Evolutionary conservation across 192 early-diverging fungal genomes (phyloP).

Genomic region (Backusella australiensis): DNA sequence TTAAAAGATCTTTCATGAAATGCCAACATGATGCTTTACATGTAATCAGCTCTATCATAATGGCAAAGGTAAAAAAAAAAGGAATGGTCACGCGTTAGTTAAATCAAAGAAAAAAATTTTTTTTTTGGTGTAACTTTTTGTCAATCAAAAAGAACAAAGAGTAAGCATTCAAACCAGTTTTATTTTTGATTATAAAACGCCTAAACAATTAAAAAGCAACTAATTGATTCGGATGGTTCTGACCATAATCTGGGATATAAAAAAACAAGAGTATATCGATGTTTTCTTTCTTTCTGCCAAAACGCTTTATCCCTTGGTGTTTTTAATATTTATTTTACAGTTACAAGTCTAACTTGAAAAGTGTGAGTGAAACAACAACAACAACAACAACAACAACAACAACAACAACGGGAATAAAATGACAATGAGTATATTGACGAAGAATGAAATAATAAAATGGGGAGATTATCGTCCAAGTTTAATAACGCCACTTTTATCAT

Average conservation of each 20-base stretch:
- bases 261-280: no score
- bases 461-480: not conserved
- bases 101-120: not conserved
- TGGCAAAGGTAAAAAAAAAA: not conserved
- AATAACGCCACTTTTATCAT: not conserved
- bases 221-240: not conserved
- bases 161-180: not conserved
- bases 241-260: no score
- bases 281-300: no score
- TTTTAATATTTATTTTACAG: no score
- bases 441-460: not conserved
- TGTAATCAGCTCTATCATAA: not conserved
- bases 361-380: no score
- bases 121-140: not conserved
- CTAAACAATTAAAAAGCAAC: not conserved
- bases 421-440: no score
- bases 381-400: no score
- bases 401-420: no score
- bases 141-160: not conserved
- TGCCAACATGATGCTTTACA: no score
- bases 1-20: no score
- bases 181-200: not conserved
- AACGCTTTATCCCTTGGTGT: no score
- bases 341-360: no score
- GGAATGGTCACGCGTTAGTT: not conserved